phyloP scores from a whole-genome alignment of 202 grass and related monocot genomes.

The Dendrocalamus latiflorus region DNA sequence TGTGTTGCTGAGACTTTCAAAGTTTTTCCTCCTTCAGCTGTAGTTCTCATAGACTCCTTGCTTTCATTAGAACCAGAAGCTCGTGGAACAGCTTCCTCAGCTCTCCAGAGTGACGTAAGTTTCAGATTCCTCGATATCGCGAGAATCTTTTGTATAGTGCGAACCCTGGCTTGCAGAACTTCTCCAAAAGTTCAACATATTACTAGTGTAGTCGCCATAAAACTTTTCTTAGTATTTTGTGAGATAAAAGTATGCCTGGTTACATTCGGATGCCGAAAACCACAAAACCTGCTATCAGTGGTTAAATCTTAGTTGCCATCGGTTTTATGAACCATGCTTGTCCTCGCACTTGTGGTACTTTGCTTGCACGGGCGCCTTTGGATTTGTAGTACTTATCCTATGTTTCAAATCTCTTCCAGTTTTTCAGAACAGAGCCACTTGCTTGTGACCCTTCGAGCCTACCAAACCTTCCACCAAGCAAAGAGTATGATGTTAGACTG shows the following conservation, averaged over 20 bases:
- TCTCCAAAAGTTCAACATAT: not conserved
- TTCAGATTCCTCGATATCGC: not conserved
- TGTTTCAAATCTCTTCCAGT: slow-evolving; percentile 47
- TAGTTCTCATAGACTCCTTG: slow-evolving; percentile 75
- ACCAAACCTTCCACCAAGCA: slow-evolving; percentile 91
- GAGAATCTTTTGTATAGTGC: not conserved
- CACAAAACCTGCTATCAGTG: not conserved
- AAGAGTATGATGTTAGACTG: slow-evolving; percentile 89
- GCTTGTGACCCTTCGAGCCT: slow-evolving; percentile 67
- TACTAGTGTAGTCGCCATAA: not conserved
- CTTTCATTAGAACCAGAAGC: slow-evolving; percentile 80
- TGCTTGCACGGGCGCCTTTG: not conserved
- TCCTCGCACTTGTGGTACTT: not conserved
- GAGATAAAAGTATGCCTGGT: no score
- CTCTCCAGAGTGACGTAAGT: slow-evolving; percentile 73
- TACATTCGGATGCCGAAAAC: no score
- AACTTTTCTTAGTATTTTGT: not conserved
- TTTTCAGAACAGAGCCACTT: slow-evolving; percentile 66
- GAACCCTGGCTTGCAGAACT: not conserved
- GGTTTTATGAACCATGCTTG: not conserved
- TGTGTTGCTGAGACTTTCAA: no score
- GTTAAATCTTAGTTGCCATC: not conserved
- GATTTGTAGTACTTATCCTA: slow-evolving; percentile 19
- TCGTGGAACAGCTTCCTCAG: slow-evolving; percentile 70
- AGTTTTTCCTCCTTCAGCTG: slow-evolving; percentile 63